phyloP scores from a whole-genome alignment of 1,284 basidiomycete species.

The Sporisorium graminicola region DNA sequence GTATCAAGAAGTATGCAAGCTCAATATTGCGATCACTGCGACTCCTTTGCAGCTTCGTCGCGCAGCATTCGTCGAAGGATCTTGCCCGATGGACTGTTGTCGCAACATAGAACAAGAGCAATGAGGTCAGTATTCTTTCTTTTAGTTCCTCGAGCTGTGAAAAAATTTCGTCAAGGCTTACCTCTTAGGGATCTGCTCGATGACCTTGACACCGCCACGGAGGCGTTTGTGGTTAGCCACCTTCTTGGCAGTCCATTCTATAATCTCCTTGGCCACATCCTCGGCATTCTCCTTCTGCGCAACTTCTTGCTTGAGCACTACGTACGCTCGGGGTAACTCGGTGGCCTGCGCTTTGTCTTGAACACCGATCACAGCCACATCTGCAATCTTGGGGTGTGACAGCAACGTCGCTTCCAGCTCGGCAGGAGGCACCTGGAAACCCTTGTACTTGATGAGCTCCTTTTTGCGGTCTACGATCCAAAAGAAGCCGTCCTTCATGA shows the following conservation, averaged over 20 bases:
- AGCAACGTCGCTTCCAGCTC: constrained; percentile 54
- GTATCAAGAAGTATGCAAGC: too few relatives aligned
- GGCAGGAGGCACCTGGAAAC: constrained; percentile 63
- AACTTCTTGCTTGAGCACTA: constrained; percentile 55
- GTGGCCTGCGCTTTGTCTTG: constrained; percentile 46
- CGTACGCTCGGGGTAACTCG: constrained; percentile 67
- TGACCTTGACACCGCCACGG: constrained; percentile 65
- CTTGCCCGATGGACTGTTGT: constrained; percentile 62
- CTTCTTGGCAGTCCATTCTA: constrained; percentile 63
- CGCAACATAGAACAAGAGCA: neutral
- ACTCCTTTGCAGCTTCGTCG: constrained; percentile 51
- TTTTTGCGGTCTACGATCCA: constrained; percentile 64
- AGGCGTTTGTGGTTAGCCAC: constrained; percentile 70
- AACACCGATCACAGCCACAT: constrained; percentile 49
- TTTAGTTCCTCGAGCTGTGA: neutral
- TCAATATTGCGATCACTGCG: constrained; percentile 12
- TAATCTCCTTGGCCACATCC: constrained; percentile 59
- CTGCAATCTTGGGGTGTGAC: constrained; percentile 54
- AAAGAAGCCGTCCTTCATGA: constrained; percentile 53
- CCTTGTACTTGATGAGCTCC: constrained; percentile 62
- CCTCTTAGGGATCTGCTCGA: constrained; percentile 63
- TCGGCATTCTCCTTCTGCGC: constrained; percentile 48
- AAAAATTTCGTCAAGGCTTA: constrained; percentile 1
- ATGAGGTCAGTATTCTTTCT: constrained; percentile 8
- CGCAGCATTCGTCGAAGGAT: constrained; percentile 64